A percentile compares a stretch with the other conserved stretches of the same genome.
Evolutionary conservation across 257 asterid genomes (phyloP).

Genomic region (Misopates orontium): DNA sequence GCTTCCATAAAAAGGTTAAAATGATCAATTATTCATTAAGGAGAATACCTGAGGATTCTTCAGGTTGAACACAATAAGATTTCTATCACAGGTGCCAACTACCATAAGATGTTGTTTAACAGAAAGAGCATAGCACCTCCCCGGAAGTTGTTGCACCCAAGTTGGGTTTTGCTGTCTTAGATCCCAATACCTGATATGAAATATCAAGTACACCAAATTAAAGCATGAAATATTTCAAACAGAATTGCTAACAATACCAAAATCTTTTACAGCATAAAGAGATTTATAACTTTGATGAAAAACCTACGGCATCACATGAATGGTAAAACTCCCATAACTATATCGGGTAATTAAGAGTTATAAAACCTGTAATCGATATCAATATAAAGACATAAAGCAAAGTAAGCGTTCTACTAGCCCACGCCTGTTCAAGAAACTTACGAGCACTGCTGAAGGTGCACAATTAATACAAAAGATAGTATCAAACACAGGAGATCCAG

Average conservation of each 20-base stretch:
- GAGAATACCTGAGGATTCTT: slow-evolving; percentile 88
- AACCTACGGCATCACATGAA: no score
- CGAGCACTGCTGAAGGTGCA: no score
- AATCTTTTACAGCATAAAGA: not conserved
- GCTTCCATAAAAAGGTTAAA: slow-evolving; percentile 7
- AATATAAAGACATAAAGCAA: no score
- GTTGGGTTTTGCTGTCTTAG: slow-evolving; percentile 88
- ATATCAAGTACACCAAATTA: slow-evolving; percentile 13
- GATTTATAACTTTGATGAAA: slow-evolving; percentile 10
- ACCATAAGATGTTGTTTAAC: slow-evolving; percentile 92
- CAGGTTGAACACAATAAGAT: slow-evolving; percentile 79
- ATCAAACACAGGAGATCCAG: no score
- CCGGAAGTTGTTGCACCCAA: slow-evolving; percentile 92
- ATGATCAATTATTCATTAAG: not conserved
- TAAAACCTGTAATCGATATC: no score
- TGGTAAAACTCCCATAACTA: no score
- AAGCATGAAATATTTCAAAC: slow-evolving; percentile 5
- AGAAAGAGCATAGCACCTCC: slow-evolving; percentile 87
- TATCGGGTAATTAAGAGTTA: no score
- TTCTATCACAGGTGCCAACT: slow-evolving; percentile 92
- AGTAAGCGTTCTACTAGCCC: no score
- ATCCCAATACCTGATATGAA: slow-evolving; percentile 86
- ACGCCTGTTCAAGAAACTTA: no score
- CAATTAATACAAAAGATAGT: no score
- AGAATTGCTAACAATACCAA: slow-evolving; percentile 12